Base-by-base conservation (phyloP, 2,329 filamentous ascomycete species). In the Meredithiella fracta region DNA sequence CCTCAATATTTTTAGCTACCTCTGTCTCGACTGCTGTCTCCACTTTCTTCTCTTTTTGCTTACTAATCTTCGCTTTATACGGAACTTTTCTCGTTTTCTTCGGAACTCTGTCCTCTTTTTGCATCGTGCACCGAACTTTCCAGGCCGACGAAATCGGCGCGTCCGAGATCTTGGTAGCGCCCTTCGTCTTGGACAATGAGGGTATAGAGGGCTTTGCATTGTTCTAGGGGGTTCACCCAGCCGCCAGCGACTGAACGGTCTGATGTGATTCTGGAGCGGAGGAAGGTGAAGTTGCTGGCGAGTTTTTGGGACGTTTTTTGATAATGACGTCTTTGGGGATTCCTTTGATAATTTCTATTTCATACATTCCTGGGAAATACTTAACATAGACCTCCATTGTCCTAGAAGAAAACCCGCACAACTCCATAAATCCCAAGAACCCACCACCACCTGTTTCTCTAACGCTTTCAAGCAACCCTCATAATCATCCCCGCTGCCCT, bases 401-500 rank as follows among this genome's bases (percentile, higher is more conserved):
- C 1, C 68, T 69, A 0, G 71, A 70, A 0, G 70, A 72, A 38
- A 73, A 73, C 1, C 68, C 67, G 54, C 70, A 73, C n/a, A 73
- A 72, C 0, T 70, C 71, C 0, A 69, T 65, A 55, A 72, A 73
- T 0, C 70, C 29, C 29, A 11, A 34, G 29, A 34, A 34, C 29
- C 29, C 29, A 34, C 29, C 29, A 34, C 5, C 29, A 5, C 29
- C 29, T 5, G 5, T 5, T 11, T 34, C 29, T 5, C 11, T 5
- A 34, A 34, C 29, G 5, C 29, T 34, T 34, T 34, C 29, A 5
- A 34, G 29, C 29, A 34, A 34, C 11, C 29, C n/a, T 34, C 11
- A 11, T 34, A 34, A 34, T 34, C 29, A 34, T 5, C 11, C 5
- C 11, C 29, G 29, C 29, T 11, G 29, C 29, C 29, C 29, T 34